Evolutionary conservation across 192 early-diverging fungal genomes (phyloP), one percentile per base, ranked within the genome.

Genomic region (Geranomyces michiganensis): DNA sequence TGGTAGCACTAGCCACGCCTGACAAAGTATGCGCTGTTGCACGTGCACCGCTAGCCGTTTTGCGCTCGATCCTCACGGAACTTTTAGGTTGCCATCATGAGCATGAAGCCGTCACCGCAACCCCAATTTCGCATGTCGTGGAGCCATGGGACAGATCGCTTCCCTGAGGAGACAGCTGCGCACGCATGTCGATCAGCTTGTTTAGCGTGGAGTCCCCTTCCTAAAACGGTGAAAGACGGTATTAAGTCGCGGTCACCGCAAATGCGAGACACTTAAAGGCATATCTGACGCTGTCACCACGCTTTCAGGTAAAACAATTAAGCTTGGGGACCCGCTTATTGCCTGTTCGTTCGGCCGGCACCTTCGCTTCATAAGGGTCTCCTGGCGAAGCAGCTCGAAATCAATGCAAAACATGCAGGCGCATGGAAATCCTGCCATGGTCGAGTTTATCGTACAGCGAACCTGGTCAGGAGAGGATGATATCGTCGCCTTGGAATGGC

Each of bases 401-500:
- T 29, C 21, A 8, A 19, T 29, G 31, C 15, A 32, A 27, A 60
- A 33, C 58, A 4, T 2, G 21, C 17, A 17, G 7, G 31, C 29
- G 3, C 4, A 7, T 60, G 31, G 21, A 8, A 17, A 60, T 17
- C 24, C 51, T 24, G 12, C 58, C 24, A 60, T 29, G 31, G 58
- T 60, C 9, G 58, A 60, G 17, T 60, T 27, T 33, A 29, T 60
- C 10, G 59, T 61, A 31, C 49, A 46, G 9, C 68, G 68, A 1
- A 48, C 62, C 13, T 74, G 74, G 79, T 14, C 36, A 24, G 63
- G 56, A n/a, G 55, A 59, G 14, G 71, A 71, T 30, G 27, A 55
- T 10, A 79, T 82, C 63, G 77, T 82, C 8, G 73, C 73, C 0
- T 13, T 76, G 12, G 74, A 77, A 49, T 82, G 80, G 80, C 49